A percentile compares a stretch with the other conserved stretches of the same genome.
Conservation (phyloP, 257 asterid species). For the Solanum dulcamara region DNA sequence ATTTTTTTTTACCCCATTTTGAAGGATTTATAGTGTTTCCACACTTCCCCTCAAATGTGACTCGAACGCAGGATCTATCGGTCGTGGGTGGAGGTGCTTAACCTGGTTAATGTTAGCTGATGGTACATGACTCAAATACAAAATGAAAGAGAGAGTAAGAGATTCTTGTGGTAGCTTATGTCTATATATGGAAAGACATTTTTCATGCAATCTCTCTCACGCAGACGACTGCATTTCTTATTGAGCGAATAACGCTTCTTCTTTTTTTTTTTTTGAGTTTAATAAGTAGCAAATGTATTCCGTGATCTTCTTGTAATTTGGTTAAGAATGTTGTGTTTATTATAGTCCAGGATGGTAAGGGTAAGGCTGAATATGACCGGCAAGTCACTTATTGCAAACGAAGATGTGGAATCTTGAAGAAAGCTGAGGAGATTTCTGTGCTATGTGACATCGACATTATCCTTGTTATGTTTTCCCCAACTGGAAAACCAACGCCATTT, state of each 20-base stretch:
- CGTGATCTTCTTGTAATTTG: not conserved
- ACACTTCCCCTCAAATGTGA: no score
- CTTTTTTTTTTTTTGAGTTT: not conserved
- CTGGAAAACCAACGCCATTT: slow-evolving; percentile 67
- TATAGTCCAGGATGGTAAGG: slow-evolving; percentile 73
- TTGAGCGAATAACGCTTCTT: not conserved
- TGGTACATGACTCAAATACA: no score
- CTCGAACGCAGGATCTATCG: no score
- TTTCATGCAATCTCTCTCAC: not conserved
- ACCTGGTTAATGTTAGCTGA: no score
- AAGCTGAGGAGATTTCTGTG: slow-evolving; percentile 75
- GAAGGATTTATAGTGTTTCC: no score
- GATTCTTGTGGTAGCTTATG: no score
- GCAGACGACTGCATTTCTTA: not conserved
- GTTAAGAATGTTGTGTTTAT: not conserved
- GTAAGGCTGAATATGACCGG: slow-evolving; percentile 69
- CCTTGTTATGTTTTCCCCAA: slow-evolving; percentile 83
- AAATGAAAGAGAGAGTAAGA: no score
- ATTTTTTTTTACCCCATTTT: no score
- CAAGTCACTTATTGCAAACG: slow-evolving; percentile 77
- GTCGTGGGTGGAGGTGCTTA: no score
- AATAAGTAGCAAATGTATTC: not conserved
- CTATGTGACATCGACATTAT: slow-evolving; percentile 68
- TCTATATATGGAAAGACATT: not conserved
- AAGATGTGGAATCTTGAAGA: slow-evolving; percentile 69